These are phyloP conservation scores for Candida piceae DNA, from an alignment of 805 yeast genomes.

Conservation along the genomic window DNA sequence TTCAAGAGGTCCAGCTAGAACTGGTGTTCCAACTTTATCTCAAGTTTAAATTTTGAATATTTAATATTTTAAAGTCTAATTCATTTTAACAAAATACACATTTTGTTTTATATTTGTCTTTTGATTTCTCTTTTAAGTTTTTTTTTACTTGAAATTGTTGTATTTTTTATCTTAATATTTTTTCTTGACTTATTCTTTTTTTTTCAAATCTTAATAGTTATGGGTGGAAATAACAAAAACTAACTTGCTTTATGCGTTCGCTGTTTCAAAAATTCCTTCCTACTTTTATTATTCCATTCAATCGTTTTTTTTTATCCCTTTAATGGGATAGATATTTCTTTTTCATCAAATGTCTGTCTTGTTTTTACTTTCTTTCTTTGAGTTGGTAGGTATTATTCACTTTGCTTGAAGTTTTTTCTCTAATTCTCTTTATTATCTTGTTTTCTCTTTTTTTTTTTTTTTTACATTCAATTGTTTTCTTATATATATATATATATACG, in stretches of 20 bases:
- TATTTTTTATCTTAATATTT: too few species aligned
- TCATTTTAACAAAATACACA: background rate
- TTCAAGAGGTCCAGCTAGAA: constrained; percentile 52
- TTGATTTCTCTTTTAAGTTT: too few species aligned
- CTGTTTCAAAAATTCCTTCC: too few species aligned
- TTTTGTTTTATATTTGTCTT: background rate
- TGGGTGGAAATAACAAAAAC: too few species aligned
- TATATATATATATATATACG: too few species aligned
- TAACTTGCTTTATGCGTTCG: too few species aligned
- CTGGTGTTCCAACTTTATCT: constrained; percentile 87
- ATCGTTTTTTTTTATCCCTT: background rate
- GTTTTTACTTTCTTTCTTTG: background rate
- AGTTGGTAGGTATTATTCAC: background rate
- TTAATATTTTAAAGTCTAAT: background rate
- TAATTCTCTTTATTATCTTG: background rate
- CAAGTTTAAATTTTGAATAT: constrained; percentile 53
- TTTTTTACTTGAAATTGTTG: too few species aligned
- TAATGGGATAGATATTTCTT: too few species aligned
- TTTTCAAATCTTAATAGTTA: too few species aligned
- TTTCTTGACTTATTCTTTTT: too few species aligned
- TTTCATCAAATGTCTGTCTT: background rate
- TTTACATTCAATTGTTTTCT: too few species aligned
- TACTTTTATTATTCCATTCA: background rate
- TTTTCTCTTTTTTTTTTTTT: background rate
- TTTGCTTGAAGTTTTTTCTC: background rate